phyloP scores from a whole-genome alignment of 805 yeast genomes.

The Starmerella davenportii region DNA sequence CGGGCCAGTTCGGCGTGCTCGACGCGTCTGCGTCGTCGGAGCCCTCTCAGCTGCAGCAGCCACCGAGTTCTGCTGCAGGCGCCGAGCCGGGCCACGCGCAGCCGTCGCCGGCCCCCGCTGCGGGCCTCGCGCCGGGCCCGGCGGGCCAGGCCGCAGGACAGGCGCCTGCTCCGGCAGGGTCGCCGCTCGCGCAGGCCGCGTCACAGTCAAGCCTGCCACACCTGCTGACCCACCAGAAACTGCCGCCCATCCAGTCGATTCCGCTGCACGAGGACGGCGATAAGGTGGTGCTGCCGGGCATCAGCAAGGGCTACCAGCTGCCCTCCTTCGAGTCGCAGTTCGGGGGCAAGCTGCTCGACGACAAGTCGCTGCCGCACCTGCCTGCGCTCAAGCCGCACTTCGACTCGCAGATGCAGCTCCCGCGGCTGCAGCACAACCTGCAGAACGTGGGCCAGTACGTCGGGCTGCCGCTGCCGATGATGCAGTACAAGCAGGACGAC shows the following conservation, averaged over 20 bases:
- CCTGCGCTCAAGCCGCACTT: conserved; percentile 11
- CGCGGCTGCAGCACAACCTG: neutral
- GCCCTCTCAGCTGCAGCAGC: too few relatives aligned
- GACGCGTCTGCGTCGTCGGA: too few relatives aligned
- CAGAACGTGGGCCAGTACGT: neutral
- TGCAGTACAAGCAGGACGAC: neutral
- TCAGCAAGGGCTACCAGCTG: conserved; percentile 17
- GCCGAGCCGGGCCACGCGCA: too few relatives aligned
- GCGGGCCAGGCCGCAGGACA: too few relatives aligned
- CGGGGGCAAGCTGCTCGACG: neutral
- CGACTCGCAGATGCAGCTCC: neutral
- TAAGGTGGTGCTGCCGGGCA: conserved; percentile 6
- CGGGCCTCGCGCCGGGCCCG: too few relatives aligned
- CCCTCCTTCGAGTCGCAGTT: conserved; percentile 5
- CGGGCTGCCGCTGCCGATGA: neutral
- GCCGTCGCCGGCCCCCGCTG: too few relatives aligned
- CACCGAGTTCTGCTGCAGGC: too few relatives aligned
- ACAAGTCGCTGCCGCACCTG: conserved; percentile 13
- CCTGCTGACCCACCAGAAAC: too few relatives aligned
- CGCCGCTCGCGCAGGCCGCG: too few relatives aligned
- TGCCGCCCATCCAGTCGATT: neutral
- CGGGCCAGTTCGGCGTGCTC: too few relatives aligned
- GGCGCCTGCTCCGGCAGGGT: too few relatives aligned
- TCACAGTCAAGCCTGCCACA: too few relatives aligned
- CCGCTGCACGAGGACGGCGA: neutral